Percentiles rank a stretch among this genome's conserved stretches.
These are phyloP conservation scores for Penicillium aurantiogriseum DNA, from an alignment of 2,329 filamentous ascomycete genomes.

Conservation along the genomic window DNA sequence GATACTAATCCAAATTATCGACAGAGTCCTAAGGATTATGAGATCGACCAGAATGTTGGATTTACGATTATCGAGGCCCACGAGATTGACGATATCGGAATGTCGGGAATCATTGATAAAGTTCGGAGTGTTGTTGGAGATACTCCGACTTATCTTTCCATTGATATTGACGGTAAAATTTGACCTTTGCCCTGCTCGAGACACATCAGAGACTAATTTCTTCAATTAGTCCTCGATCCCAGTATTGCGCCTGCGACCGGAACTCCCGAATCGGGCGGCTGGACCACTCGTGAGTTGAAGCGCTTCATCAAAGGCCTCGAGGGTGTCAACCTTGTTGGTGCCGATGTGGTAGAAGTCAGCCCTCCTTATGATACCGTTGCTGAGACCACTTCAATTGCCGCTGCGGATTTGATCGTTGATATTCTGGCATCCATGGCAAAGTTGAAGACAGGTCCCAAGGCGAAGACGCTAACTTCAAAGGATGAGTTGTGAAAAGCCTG, in stretches of 20 bases:
- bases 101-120: slow-evolving; percentile 21
- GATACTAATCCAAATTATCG: neutral
- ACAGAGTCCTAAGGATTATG: slow-evolving; percentile 23
- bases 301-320: slow-evolving; percentile 20
- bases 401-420: slow-evolving; percentile 32
- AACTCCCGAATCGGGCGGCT: slow-evolving; percentile 25
- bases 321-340: slow-evolving; percentile 22
- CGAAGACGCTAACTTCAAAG: neutral
- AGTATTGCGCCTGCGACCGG: slow-evolving; percentile 36
- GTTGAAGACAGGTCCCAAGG: slow-evolving; percentile 1
- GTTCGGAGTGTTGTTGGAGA: slow-evolving; percentile 18
- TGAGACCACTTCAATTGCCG: slow-evolving; percentile 30
- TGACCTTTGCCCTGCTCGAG: neutral
- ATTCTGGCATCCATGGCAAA: slow-evolving; percentile 31
- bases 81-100: slow-evolving; percentile 28
- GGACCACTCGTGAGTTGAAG: slow-evolving; percentile 23
- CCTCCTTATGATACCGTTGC: slow-evolving; percentile 34
- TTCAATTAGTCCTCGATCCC: slow-evolving; percentile 27
- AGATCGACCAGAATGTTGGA: slow-evolving; percentile 24
- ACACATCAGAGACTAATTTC: neutral
- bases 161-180: slow-evolving; percentile 33
- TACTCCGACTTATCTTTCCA: slow-evolving; percentile 31
- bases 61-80: slow-evolving; percentile 26
- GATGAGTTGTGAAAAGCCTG: neutral
- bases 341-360: slow-evolving; percentile 47